A percentile compares a stretch with the other conserved stretches of the same genome.
Evolutionary conservation across 2,329 filamentous ascomycete species (phyloP).

Genomic region (Pochonia chlamydosporia): DNA sequence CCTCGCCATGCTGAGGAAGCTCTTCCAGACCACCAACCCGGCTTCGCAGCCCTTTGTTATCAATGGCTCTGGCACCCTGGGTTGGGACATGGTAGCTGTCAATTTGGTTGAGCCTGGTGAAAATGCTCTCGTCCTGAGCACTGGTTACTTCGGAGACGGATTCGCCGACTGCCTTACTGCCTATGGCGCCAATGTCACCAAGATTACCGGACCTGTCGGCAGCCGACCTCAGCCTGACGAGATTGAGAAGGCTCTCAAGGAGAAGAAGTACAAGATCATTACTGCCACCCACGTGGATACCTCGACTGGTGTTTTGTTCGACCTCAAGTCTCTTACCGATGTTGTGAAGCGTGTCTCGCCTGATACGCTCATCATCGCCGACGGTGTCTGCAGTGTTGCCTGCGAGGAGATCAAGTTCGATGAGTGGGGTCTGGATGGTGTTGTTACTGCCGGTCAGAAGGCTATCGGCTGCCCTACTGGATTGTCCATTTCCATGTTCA

Average conservation of each 20-base stretch:
- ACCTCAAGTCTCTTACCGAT: slow-evolving; percentile 78
- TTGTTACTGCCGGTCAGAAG: slow-evolving; percentile 93
- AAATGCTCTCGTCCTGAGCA: slow-evolving; percentile 86
- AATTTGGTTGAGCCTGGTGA: slow-evolving; percentile 89
- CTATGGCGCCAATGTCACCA: slow-evolving; percentile 85
- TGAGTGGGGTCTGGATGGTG: slow-evolving; percentile 86
- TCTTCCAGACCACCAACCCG: slow-evolving; percentile 85
- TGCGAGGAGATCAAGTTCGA: slow-evolving; percentile 96
- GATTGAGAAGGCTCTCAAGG: slow-evolving; percentile 80
- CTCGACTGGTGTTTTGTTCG: slow-evolving; percentile 89
- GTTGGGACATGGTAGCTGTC: slow-evolving; percentile 94
- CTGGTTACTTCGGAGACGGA: slow-evolving; percentile 93
- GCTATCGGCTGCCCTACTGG: slow-evolving; percentile 94
- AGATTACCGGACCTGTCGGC: slow-evolving; percentile 84
- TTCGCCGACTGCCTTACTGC: slow-evolving; percentile 89
- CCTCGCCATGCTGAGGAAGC: slow-evolving; percentile 78
- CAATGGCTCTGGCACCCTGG: slow-evolving; percentile 89
- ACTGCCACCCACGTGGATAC: slow-evolving; percentile 98
- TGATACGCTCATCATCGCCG: slow-evolving; percentile 84
- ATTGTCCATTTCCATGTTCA: slow-evolving; percentile 90
- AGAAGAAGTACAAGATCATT: slow-evolving; percentile 89
- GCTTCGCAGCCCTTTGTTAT: slow-evolving; percentile 86
- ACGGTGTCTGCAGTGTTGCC: slow-evolving; percentile 95
- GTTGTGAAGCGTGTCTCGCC: slow-evolving; percentile 82
- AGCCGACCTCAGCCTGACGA: slow-evolving; percentile 79